Conservation (phyloP, 306 rosid genomes). For the Sindora glabra region DNA sequence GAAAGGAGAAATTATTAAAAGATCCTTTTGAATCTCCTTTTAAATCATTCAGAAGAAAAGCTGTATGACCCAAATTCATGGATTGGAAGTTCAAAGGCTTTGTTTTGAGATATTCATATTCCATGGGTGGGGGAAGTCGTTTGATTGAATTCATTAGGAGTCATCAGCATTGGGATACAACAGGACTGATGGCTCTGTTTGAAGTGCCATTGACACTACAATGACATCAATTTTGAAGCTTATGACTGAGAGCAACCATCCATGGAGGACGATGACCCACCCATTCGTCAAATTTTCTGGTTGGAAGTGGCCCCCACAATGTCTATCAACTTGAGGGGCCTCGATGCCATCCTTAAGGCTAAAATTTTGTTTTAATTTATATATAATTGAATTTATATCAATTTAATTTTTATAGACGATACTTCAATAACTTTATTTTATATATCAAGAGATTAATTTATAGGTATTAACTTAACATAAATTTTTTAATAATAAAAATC, state of each 20-base stretch:
- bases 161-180: not conserved
- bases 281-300: constrained; percentile 15
- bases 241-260: constrained; percentile 14
- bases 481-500: too few species aligned
- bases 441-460: too few species aligned
- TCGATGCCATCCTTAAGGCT: constrained; percentile 3
- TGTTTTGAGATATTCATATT: constrained; percentile 6
- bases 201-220: constrained; percentile 13
- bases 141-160: constrained; percentile 14
- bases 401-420: too few species aligned
- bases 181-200: constrained; percentile 1
- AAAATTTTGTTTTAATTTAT: too few species aligned
- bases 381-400: too few species aligned
- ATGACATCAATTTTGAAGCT: constrained; percentile 3
- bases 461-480: too few species aligned
- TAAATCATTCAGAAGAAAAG: constrained; percentile 33
- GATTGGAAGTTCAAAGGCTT: constrained; percentile 10
- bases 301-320: constrained; percentile 20
- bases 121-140: constrained; percentile 35
- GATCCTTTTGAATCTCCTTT: constrained; percentile 31
- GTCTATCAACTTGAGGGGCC: constrained; percentile 5
- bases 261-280: constrained; percentile 29
- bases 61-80: not conserved
- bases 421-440: too few species aligned
- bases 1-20: constrained; percentile 31